Conservation (phyloP, 2,329 filamentous ascomycete species). For the Fonsecaea nubica region DNA sequence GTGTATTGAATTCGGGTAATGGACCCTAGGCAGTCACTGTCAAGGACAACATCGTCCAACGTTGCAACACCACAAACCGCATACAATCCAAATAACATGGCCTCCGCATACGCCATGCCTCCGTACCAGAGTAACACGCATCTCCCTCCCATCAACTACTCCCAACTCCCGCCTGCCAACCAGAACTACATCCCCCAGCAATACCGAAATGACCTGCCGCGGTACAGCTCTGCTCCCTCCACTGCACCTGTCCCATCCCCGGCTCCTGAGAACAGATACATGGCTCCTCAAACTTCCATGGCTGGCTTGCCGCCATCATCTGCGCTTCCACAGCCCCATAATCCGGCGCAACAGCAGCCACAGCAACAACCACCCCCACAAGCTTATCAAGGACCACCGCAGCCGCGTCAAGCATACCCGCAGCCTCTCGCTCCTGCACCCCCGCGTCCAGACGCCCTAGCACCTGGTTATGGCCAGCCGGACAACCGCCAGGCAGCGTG, state of each 20-base stretch:
- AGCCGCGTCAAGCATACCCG: constrained; percentile 71
- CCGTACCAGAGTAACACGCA: constrained; percentile 56
- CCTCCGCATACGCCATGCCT: constrained; percentile 49
- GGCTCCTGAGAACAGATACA: constrained; percentile 41
- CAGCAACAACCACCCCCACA: constrained; percentile 49
- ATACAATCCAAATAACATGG: constrained; percentile 50
- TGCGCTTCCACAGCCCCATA: constrained; percentile 51
- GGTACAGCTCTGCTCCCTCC: constrained; percentile 51
- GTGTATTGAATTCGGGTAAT: constrained; percentile 36
- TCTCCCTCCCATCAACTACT: constrained; percentile 55
- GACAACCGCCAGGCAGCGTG: constrained; percentile 55
- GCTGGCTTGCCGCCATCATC: constrained; percentile 52
- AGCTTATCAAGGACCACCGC: constrained; percentile 58
- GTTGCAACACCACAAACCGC: constrained; percentile 50
- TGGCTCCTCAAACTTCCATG: constrained; percentile 52
- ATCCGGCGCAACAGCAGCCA: constrained; percentile 49
- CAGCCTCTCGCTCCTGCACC: constrained; percentile 79
- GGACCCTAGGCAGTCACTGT: constrained; percentile 41
- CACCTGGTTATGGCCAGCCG: constrained; percentile 64
- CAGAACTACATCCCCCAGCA: constrained; percentile 40
- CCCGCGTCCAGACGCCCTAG: constrained; percentile 69
- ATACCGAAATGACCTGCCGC: constrained; percentile 39
- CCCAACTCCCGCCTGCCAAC: constrained; percentile 51
- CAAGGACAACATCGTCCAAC: constrained; percentile 50
- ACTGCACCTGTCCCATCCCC: constrained; percentile 44